Evolutionary conservation across 257 asterid genomes (phyloP).

Genomic region (Nicotiana obtusifolia): DNA sequence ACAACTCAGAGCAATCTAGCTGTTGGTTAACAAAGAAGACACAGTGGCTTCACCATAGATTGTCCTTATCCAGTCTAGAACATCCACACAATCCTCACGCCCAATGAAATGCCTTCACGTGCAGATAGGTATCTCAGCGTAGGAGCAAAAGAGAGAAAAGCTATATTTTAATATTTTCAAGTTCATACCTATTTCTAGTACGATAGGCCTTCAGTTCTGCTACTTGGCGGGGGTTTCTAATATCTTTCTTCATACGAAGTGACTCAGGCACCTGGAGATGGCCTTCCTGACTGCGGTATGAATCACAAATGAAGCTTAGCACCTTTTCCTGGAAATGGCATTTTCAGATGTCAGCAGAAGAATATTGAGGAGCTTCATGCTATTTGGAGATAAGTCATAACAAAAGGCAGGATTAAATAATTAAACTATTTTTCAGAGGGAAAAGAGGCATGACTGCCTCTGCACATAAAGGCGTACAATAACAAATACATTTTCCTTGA

Average conservation of each 20-base stretch:
- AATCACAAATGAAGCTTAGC: conserved; percentile 56
- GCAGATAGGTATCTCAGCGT: conserved; percentile 1
- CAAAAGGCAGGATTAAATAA: not conserved
- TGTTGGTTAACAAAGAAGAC: conserved; percentile 11
- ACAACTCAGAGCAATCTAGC: not conserved
- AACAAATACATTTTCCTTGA: not conserved
- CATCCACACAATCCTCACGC: conserved; percentile 47
- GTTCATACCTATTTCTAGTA: conserved; percentile 59
- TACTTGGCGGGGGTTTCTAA: conserved; percentile 39
- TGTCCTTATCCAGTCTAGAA: conserved; percentile 70
- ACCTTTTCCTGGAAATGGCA: conserved; percentile 58
- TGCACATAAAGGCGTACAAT: not conserved
- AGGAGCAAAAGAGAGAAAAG: not conserved
- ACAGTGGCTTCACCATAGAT: conserved; percentile 31
- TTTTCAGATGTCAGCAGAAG: conserved; percentile 3
- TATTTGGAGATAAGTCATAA: not conserved
- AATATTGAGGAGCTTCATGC: not conserved
- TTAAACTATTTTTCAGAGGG: not conserved
- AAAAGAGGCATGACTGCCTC: not conserved
- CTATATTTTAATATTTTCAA: not conserved
- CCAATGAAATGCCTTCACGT: conserved; percentile 58
- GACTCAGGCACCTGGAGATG: conserved; percentile 51
- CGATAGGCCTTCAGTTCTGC: conserved; percentile 61
- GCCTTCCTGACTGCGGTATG: conserved; percentile 47
- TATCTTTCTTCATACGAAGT: conserved; percentile 69